Evolutionary conservation across 78 protist species (phyloP).

Genomic region (Dictyostelium purpureum): DNA sequence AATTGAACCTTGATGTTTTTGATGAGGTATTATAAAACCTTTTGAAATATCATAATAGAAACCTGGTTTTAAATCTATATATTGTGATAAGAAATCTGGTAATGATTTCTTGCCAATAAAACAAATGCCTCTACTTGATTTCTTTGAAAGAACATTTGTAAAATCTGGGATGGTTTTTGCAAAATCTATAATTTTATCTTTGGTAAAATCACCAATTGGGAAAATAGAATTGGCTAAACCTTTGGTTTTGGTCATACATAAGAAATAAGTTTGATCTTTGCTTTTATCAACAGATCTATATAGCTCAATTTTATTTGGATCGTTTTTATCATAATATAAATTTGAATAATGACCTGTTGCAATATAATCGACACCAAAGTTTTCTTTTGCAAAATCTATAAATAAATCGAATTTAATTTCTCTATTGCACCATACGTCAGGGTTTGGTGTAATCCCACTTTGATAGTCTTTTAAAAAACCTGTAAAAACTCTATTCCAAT

Average conservation of each 20-base stretch:
- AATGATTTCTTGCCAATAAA: slow-evolving; percentile 87
- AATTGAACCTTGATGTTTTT: slow-evolving; percentile 50
- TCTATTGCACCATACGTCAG: slow-evolving; percentile 90
- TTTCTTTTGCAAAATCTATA: slow-evolving; percentile 36
- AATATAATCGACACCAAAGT: slow-evolving; percentile 64
- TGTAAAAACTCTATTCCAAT: slow-evolving; percentile 91
- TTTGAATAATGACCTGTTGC: slow-evolving; percentile 86
- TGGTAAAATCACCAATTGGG: slow-evolving; percentile 79
- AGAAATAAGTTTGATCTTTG: slow-evolving; percentile 91
- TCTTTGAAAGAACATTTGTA: not conserved
- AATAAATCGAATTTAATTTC: slow-evolving; percentile 88
- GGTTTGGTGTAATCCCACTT: slow-evolving; percentile 91
- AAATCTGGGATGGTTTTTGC: slow-evolving; percentile 55
- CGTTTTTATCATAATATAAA: slow-evolving; percentile 1
- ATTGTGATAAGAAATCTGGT: slow-evolving; percentile 73
- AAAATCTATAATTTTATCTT: slow-evolving; percentile 19
- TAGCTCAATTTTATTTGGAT: not conserved
- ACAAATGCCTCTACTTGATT: slow-evolving; percentile 88
- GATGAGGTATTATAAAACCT: not conserved
- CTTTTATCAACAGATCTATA: slow-evolving; percentile 11
- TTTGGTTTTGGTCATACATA: slow-evolving; percentile 52
- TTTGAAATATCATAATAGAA: not conserved
- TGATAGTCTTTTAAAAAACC: slow-evolving; percentile 75
- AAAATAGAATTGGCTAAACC: slow-evolving; percentile 52
- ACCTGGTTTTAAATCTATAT: slow-evolving; percentile 42